A percentile compares a stretch with the other conserved stretches of the same genome.
Conservation (phyloP, 2,329 filamentous ascomycete genomes). For the Alternaria gaisen region DNA sequence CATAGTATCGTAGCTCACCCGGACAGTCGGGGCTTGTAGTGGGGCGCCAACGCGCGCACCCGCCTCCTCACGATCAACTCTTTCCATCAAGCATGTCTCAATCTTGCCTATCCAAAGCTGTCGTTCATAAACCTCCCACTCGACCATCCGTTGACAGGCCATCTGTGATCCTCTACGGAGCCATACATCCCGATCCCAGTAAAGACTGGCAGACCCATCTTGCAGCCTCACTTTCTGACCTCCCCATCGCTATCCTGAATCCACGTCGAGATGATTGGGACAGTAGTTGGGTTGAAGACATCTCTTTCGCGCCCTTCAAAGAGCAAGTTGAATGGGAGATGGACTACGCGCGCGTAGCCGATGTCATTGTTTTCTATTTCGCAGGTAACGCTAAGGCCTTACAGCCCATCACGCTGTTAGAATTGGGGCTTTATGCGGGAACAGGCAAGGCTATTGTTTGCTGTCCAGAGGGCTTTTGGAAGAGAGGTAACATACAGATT, state of each 20-base stretch:
- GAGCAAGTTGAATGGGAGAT: conserved; percentile 71
- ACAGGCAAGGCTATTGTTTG: conserved; percentile 60
- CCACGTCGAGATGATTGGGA: conserved; percentile 68
- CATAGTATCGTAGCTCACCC: background rate
- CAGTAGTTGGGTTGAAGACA: conserved; percentile 64
- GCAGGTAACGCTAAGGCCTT: conserved; percentile 54
- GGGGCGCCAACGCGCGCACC: conserved; percentile 1
- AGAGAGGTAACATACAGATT: conserved; percentile 69
- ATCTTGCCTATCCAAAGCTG: conserved; percentile 16
- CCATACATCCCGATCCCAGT: conserved; percentile 53
- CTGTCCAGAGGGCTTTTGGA: conserved; percentile 63
- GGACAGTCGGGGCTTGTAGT: background rate
- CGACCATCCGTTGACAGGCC: conserved; percentile 26
- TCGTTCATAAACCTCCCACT: conserved; percentile 35
- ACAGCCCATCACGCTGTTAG: conserved; percentile 67
- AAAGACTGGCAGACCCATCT: conserved; percentile 63
- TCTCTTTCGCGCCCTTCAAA: conserved; percentile 59
- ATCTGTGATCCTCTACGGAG: conserved; percentile 67
- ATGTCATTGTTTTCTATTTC: conserved; percentile 67
- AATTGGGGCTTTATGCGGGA: conserved; percentile 64
- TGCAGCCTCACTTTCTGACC: conserved; percentile 45
- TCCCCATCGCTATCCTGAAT: conserved; percentile 65
- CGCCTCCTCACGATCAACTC: background rate
- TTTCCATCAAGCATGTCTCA: conserved; percentile 20
- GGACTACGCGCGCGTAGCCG: conserved; percentile 62